Percentiles rank a stretch among this genome's conserved stretches.
These are phyloP conservation scores for Letharia columbiana DNA, from an alignment of 495 filamentous ascomycete species.

Conservation along the genomic window DNA sequence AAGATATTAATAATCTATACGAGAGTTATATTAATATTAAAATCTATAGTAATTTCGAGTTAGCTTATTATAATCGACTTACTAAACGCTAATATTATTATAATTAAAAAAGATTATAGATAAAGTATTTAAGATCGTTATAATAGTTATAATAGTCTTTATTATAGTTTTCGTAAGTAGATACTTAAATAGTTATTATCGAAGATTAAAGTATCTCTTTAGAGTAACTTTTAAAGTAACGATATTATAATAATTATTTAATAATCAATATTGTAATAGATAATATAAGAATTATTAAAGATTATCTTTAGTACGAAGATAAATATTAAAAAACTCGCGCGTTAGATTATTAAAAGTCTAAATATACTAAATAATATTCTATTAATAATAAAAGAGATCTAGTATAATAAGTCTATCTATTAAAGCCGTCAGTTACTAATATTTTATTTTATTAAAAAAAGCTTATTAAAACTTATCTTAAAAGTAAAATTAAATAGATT, in stretches of 20 bases:
- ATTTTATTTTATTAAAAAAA: not conserved
- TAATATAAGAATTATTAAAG: not conserved
- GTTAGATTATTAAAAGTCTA: constrained; percentile 4
- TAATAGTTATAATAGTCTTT: constrained; percentile 2
- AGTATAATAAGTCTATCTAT: constrained; percentile 14
- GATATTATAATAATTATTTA: not conserved
- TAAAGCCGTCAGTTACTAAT: not conserved
- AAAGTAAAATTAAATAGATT: constrained; percentile 13
- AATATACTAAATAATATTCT: not conserved
- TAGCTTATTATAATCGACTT: not conserved
- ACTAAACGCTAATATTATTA: not conserved
- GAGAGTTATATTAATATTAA: no score
- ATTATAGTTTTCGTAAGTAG: not conserved
- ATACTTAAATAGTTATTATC: not conserved
- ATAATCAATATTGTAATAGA: not conserved
- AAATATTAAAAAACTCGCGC: not conserved
- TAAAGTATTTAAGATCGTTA: not conserved
- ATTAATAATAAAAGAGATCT: constrained; percentile 7
- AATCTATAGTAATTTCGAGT: not conserved
- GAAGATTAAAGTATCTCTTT: not conserved
- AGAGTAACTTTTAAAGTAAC: not conserved
- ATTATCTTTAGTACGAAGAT: not conserved
- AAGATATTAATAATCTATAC: not conserved
- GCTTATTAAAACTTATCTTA: constrained; percentile 10
- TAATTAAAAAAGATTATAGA: constrained; percentile 10